These are phyloP conservation scores for Kregervanrija pseudodelftensis DNA, from an alignment of 805 yeast genomes.

Conservation along the genomic window DNA sequence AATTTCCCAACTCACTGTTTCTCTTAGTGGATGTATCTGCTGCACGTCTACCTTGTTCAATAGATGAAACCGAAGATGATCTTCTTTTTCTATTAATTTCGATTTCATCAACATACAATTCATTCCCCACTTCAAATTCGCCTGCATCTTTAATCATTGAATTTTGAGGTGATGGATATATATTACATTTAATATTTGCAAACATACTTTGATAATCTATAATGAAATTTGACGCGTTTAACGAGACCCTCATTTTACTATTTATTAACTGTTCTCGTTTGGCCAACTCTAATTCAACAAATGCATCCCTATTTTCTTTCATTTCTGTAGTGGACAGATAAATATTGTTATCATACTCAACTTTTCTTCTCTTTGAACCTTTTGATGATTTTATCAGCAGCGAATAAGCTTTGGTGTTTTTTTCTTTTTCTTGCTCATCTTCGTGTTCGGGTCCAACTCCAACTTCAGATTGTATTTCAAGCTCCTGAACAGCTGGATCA, in stretches of 20 bases:
- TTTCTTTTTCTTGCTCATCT: background rate
- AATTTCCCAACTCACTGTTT: conserved; percentile 3
- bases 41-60: conserved; percentile 11
- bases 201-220: background rate
- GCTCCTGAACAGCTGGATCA: background rate
- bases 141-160: background rate
- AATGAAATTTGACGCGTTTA: background rate
- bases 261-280: background rate
- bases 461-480: background rate
- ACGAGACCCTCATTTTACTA: no score
- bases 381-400: background rate
- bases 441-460: background rate
- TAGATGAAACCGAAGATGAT: conserved; percentile 13
- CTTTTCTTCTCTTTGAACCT: conserved; percentile 6
- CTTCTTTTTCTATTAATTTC: conserved; percentile 5
- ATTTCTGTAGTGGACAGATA: conserved; percentile 9
- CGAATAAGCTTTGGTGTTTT: background rate
- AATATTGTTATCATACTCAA: conserved; percentile 11
- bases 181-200: background rate
- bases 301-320: conserved; percentile 13
- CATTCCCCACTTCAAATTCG: background rate
- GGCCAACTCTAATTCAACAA: conserved; percentile 2
- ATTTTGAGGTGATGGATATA: background rate
- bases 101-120: background rate
- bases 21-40: background rate